phyloP scores from a whole-genome alignment of 2,329 filamentous ascomycete genomes.

The Celoporthe dispersa region DNA sequence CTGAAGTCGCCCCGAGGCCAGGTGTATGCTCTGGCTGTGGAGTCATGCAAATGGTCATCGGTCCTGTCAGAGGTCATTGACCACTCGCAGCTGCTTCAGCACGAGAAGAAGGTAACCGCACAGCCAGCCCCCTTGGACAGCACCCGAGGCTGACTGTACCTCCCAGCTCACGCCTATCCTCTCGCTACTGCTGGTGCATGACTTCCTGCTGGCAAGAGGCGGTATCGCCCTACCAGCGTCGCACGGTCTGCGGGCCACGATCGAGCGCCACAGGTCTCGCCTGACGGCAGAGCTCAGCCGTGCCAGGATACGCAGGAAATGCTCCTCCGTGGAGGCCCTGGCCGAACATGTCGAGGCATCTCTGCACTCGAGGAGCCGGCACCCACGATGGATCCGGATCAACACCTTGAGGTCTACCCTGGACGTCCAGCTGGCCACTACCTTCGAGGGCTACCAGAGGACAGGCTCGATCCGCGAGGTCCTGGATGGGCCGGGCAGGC shows the following conservation, averaged over 20 bases:
- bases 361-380: constrained; percentile 56
- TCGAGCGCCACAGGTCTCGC: constrained; percentile 82
- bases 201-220: constrained; percentile 78
- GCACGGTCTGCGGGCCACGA: constrained; percentile 75
- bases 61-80: constrained; percentile 91
- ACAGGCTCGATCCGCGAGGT: constrained; percentile 63
- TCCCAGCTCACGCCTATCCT: constrained; percentile 77
- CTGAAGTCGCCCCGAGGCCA: constrained; percentile 80
- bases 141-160: constrained; percentile 35
- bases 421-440: constrained; percentile 72
- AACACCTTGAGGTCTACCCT: constrained; percentile 78
- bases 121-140: background rate
- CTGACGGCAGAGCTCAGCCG: constrained; percentile 83
- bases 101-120: constrained; percentile 87
- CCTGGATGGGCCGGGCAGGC: constrained; percentile 48
- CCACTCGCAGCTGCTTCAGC: constrained; percentile 71
- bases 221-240: constrained; percentile 81
- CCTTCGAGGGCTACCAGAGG: constrained; percentile 68
- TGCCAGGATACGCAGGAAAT: constrained; percentile 72
- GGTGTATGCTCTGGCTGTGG: constrained; percentile 84
- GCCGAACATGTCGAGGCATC: constrained; percentile 60
- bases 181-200: constrained; percentile 82
- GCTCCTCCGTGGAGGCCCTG: constrained; percentile 69
- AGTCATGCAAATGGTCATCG: constrained; percentile 88
- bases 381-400: constrained; percentile 91